Percentiles rank a stretch among this genome's conserved stretches.
phyloP scores from a whole-genome alignment of 2,329 filamentous ascomycete genomes.

The Juglanconis sp. region DNA sequence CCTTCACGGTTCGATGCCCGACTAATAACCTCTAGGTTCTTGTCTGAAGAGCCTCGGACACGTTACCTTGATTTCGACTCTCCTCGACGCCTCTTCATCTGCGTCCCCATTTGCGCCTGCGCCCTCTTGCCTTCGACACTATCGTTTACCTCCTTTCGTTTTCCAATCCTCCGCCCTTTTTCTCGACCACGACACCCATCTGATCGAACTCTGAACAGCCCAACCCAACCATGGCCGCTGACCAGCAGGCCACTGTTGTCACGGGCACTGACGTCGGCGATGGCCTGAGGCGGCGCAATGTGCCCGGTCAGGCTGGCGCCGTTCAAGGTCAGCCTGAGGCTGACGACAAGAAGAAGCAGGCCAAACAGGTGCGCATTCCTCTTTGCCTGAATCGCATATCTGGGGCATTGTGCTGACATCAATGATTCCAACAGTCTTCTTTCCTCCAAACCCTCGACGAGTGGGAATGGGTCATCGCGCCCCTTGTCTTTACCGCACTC shows the following conservation, averaged over 20 bases:
- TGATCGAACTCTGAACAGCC: neutral
- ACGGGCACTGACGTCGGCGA: slow-evolving; percentile 59
- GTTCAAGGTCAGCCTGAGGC: slow-evolving; percentile 34
- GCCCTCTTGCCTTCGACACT: slow-evolving; percentile 4
- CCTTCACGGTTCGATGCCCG: slow-evolving; percentile 7
- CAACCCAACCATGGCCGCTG: slow-evolving; percentile 44
- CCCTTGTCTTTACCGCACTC: slow-evolving; percentile 58
- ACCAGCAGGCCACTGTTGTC: slow-evolving; percentile 51
- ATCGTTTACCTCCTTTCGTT: slow-evolving; percentile 6
- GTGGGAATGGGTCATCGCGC: slow-evolving; percentile 61
- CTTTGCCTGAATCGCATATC: neutral
- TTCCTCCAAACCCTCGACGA: slow-evolving; percentile 61
- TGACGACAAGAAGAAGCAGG: slow-evolving; percentile 59
- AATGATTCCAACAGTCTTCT: slow-evolving; percentile 43
- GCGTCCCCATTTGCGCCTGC: too few relatives aligned
- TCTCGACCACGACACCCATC: neutral
- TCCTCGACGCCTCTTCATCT: neutral
- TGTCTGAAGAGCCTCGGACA: slow-evolving; percentile 8
- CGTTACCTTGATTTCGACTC: neutral
- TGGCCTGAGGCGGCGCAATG: slow-evolving; percentile 54
- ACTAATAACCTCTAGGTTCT: slow-evolving; percentile 9
- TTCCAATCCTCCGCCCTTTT: neutral
- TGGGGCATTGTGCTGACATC: slow-evolving; percentile 20
- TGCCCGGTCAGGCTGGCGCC: slow-evolving; percentile 32
- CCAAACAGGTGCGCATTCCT: slow-evolving; percentile 46